Conservation (phyloP, 192 early-diverging fungal species). For the Funneliformis geosporum region DNA sequence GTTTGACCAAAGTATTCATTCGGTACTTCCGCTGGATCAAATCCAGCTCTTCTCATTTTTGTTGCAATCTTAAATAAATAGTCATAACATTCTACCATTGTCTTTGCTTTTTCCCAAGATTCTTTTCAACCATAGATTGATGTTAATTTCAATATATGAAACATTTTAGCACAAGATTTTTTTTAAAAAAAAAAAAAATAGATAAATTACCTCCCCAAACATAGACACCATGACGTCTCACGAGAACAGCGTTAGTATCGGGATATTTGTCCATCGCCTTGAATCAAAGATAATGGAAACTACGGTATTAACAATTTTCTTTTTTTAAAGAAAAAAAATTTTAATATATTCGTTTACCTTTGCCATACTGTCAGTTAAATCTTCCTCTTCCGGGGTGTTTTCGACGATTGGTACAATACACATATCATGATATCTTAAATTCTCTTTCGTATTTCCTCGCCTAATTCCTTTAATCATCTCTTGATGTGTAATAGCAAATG, state of each 20-base stretch:
- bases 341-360: constrained; percentile 39
- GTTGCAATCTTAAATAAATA: constrained; percentile 97
- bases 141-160: not conserved
- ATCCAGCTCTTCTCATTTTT: constrained; percentile 83
- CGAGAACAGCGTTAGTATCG: constrained; percentile 91
- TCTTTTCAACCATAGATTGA: constrained; percentile 42
- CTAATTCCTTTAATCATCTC: constrained; percentile 99
- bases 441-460: constrained; percentile 63
- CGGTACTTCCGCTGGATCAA: constrained; percentile 64
- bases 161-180: not conserved
- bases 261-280: constrained; percentile 86
- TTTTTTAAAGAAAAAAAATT: constrained; percentile 2
- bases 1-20: too few relatives aligned
- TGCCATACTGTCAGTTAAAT: constrained; percentile 85
- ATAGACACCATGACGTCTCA: constrained; percentile 94
- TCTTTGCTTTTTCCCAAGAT: constrained; percentile 96
- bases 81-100: constrained; percentile 98
- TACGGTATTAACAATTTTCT: not conserved
- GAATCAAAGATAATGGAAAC: not conserved
- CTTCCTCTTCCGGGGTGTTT: constrained; percentile 92
- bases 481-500: constrained; percentile 90
- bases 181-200: not conserved
- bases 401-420: constrained; percentile 93
- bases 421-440: constrained; percentile 76
- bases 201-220: constrained; percentile 84